Evolutionary conservation across 148 eudicot genomes (phyloP), one percentile per base, ranked within the genome.

Genomic region (Polygonum maritimum): DNA sequence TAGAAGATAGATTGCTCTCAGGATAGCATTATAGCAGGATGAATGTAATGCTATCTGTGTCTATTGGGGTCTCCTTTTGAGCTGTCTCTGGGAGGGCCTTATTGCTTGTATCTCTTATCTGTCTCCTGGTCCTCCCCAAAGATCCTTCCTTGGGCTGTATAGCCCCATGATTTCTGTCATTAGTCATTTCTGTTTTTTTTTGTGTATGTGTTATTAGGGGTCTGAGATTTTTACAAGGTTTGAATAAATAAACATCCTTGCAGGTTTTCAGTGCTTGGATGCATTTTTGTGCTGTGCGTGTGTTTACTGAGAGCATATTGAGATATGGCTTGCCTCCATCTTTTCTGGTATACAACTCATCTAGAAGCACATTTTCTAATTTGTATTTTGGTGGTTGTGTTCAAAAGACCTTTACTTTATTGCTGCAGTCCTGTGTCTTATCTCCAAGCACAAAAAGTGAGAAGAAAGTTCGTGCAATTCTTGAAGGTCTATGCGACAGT

Each of bases 271-370:
- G 82, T 74, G 82, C 98, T 75, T 85, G 92, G 96, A 92, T 92
- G 96, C 97, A 92, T 80, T 90, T 92, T 75, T 92, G 96, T 85
- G 97, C 97, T 79, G 90, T 90, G 49, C 90, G 93, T 62, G 84
- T 85, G 55, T 92, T 90, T 84, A 77, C 86, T 38, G 97, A 92
- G 88, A 90, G 97, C 86, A 90, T 92, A 80, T 80, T 92, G 86
- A 87, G 98, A 90, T 95, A 95, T 79, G 98, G 98, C 47, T 79
- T 92, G 83, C 98, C 98, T 18, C 97, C 98, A 54, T 85, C 90
- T 55, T 95, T 95, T 83, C 82, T 92, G 96, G 96, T 95, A 89
- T 77, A 48, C 67, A 21, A 62, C 48, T 69, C 70, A 74, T 70
- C 49, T 33, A 5, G 16, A 2, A 72, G 49, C 39, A 48, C 52